Evolutionary conservation across 202 grass and related monocot species (phyloP), one percentile per base, ranked within the genome.

Genomic region (Eragrostis tef): DNA sequence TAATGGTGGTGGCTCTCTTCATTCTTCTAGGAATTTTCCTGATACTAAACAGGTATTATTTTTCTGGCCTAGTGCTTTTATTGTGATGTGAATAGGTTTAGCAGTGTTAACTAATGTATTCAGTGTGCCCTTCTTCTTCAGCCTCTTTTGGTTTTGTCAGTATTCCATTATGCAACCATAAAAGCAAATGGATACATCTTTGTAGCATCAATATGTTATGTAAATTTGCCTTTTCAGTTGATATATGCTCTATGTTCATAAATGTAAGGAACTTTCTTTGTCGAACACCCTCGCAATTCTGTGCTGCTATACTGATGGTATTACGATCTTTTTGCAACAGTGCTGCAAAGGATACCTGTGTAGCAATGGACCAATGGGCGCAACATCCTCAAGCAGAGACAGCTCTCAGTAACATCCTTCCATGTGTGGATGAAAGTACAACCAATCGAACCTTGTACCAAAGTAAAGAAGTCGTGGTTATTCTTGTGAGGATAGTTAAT

Each of bases 331-430:
- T 27, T 22, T 47, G 19, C 49, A 34, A 71, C 85, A 98, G 95
- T 88, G 84, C 90, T 59, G 87, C 90, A 8, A 86, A 71, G 67
- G 95, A 98, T 86, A 91, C 90, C 48, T 98, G 95, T 21, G 79
- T 84, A 68, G 92, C 95, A 53, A 98, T 98, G 95, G 86, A 88
- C 31, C 88, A 98, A 78, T 98, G 92, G 92, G 95, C 91, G 1
- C 82, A 71, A 13, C 88, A 98, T 47, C 92, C 95, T 81, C 88
- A 89, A 70, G 95, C 95, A 65, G 90, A 98, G 86, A 98, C 92
- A 14, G 86, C 92, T 45, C 82, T 94, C 58, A 98, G 90, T 41
- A 93, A 78, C 84, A 84, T 98, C 73, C 92, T 98, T 67, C 95
- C 95, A 21, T 98, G 92, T 71, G 95, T 98, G 24, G 90, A 94